Evolutionary conservation across 805 yeast species (phyloP).

Genomic region (Saturnispora serradocipensis): DNA sequence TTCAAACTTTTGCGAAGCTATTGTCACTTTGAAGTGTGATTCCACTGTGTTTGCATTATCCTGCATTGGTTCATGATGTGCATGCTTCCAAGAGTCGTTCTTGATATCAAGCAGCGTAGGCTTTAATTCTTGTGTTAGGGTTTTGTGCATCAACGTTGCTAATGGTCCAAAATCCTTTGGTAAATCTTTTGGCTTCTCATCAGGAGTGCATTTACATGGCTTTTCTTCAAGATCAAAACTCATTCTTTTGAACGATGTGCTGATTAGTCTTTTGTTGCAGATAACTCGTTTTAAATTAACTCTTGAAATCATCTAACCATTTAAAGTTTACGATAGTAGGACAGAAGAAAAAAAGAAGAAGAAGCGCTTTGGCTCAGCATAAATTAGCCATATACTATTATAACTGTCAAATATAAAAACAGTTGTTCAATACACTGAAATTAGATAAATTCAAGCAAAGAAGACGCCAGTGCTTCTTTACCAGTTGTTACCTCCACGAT

Average conservation of each 20-base stretch:
- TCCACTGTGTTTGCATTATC: constrained; percentile 66
- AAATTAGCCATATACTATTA: too few relatives aligned
- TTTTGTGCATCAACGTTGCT: constrained; percentile 38
- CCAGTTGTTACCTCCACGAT: constrained; percentile 13
- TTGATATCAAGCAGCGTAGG: constrained; percentile 44
- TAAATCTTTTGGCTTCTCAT: constrained; percentile 19
- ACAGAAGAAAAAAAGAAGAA: neutral
- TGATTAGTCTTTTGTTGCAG: neutral
- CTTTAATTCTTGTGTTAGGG: constrained; percentile 32
- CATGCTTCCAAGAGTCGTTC: constrained; percentile 84
- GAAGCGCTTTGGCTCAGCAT: neutral
- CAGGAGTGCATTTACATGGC: constrained; percentile 11
- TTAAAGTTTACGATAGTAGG: neutral
- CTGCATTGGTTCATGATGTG: constrained; percentile 75
- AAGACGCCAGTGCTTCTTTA: neutral
- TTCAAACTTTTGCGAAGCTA: constrained; percentile 60
- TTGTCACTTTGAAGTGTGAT: constrained; percentile 71
- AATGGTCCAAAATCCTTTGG: constrained; percentile 30
- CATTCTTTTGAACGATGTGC: neutral
- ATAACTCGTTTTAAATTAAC: neutral
- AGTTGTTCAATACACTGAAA: neutral
- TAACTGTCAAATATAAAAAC: neutral
- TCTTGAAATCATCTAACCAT: neutral
- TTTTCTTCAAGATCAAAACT: constrained; percentile 3
- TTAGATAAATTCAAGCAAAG: neutral